Evolutionary conservation across 2,329 filamentous ascomycete genomes (phyloP).

Genomic region (Parafenestella ontariensis): DNA sequence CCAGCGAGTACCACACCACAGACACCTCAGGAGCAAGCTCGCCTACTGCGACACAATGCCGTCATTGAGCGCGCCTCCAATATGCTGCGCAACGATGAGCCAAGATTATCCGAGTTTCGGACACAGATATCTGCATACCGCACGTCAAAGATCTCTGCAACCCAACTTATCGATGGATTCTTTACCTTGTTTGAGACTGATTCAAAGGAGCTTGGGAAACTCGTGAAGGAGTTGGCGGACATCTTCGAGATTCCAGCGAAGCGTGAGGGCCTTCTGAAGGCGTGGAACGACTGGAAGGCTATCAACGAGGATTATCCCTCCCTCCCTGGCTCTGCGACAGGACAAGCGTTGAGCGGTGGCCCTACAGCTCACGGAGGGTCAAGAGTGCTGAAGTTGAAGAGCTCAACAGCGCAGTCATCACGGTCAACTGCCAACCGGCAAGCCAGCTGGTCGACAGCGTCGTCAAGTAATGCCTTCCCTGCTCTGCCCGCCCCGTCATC

Average conservation of each 20-base stretch:
- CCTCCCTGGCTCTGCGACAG: conserved; percentile 70
- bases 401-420: conserved; percentile 71
- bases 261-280: conserved; percentile 74
- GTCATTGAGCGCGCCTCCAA: conserved; percentile 86
- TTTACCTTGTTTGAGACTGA: conserved; percentile 86
- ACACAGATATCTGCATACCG: conserved; percentile 80
- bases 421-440: conserved; percentile 64
- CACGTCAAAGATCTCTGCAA: conserved; percentile 70
- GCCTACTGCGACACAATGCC: conserved; percentile 77
- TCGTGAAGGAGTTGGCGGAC: conserved; percentile 90
- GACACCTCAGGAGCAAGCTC: conserved; percentile 80
- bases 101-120: conserved; percentile 81
- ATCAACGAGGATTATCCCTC: conserved; percentile 96
- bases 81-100: conserved; percentile 77
- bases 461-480: conserved; percentile 42
- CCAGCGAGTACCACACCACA: conserved; percentile 32
- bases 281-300: conserved; percentile 94
- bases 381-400: conserved; percentile 72
- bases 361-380: conserved; percentile 61
- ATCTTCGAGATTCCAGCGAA: conserved; percentile 86
- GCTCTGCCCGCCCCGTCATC: conserved; percentile 36
- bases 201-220: conserved; percentile 80
- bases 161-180: conserved; percentile 83
- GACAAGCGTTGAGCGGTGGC: conserved; percentile 48
- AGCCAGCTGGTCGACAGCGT: conserved; percentile 64